Percentiles rank a stretch among this genome's conserved stretches.
phyloP scores from a whole-genome alignment of 2,329 filamentous ascomycete species.

The Paraphoma chrysanthemicola region DNA sequence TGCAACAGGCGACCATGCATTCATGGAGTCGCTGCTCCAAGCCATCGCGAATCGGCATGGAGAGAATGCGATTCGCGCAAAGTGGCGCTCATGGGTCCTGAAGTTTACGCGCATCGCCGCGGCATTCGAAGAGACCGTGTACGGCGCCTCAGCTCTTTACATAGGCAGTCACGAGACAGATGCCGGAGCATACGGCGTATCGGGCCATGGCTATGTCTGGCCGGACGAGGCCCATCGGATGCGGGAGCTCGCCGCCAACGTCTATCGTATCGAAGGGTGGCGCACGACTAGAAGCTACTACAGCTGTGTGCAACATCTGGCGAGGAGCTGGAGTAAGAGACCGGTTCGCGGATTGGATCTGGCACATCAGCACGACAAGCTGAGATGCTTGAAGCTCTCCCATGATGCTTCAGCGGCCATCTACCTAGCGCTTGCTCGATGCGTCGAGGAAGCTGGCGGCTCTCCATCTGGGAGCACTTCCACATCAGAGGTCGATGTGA shows the following conservation, averaged over 20 bases:
- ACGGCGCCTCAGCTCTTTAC: conserved; percentile 87
- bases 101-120: conserved; percentile 93
- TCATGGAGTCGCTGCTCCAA: conserved; percentile 84
- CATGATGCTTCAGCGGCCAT: conserved; percentile 80
- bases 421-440: conserved; percentile 79
- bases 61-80: conserved; percentile 83
- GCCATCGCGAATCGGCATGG: conserved; percentile 87
- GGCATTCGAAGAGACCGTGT: conserved; percentile 94
- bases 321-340: conserved; percentile 48
- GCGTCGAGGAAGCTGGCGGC: conserved; percentile 62
- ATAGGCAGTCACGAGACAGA: conserved; percentile 76
- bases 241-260: conserved; percentile 88
- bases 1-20: conserved; percentile 83
- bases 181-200: conserved; percentile 59
- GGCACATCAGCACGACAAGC: conserved; percentile 88
- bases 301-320: conserved; percentile 77
- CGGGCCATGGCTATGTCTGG: conserved; percentile 96
- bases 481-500: conserved; percentile 26
- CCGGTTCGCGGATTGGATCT: conserved; percentile 84
- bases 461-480: conserved; percentile 14
- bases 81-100: conserved; percentile 93
- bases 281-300: conserved; percentile 94
- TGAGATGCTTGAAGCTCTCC: conserved; percentile 80
- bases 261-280: conserved; percentile 95
- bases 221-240: conserved; percentile 79